These are phyloP conservation scores for Scutellaria galericulata DNA, from an alignment of 257 asterid genomes.

Conservation along the genomic window DNA sequence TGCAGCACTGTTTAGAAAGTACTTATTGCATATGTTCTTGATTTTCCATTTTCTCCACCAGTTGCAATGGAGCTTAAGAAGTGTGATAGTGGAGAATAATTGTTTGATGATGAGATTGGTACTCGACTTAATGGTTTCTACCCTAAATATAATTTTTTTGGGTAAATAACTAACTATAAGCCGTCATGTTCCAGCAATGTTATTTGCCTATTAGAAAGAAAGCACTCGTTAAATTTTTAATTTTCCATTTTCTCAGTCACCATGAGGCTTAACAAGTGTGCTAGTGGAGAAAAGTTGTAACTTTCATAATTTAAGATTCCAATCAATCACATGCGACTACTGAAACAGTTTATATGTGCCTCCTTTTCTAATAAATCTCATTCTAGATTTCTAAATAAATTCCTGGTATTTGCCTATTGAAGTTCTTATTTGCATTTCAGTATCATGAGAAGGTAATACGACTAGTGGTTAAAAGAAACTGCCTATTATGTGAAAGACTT, in stretches of 20 bases:
- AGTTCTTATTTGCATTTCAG: background rate
- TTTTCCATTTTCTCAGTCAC: constrained; percentile 1
- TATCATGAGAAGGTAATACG: background rate
- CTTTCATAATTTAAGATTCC: background rate
- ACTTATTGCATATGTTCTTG: background rate
- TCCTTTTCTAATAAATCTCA: background rate
- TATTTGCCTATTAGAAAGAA: background rate
- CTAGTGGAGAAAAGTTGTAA: background rate
- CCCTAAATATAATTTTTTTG: too few relatives aligned
- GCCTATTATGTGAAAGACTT: background rate
- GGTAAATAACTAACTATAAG: too few relatives aligned
- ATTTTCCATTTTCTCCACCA: constrained; percentile 1
- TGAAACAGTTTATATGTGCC: constrained; percentile 1
- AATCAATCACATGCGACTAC: background rate
- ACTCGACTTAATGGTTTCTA: too few relatives aligned
- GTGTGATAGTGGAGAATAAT: background rate
- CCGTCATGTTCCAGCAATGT: background rate
- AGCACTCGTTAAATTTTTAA: background rate
- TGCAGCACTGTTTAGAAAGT: background rate
- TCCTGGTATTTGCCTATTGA: constrained; percentile 7
- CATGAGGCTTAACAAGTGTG: background rate
- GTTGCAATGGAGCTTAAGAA: background rate
- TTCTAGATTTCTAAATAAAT: background rate
- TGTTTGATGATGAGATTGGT: too few relatives aligned
- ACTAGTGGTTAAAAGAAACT: background rate